Conservation (phyloP, 805 yeast genomes). For the Candida hungchunana region DNA sequence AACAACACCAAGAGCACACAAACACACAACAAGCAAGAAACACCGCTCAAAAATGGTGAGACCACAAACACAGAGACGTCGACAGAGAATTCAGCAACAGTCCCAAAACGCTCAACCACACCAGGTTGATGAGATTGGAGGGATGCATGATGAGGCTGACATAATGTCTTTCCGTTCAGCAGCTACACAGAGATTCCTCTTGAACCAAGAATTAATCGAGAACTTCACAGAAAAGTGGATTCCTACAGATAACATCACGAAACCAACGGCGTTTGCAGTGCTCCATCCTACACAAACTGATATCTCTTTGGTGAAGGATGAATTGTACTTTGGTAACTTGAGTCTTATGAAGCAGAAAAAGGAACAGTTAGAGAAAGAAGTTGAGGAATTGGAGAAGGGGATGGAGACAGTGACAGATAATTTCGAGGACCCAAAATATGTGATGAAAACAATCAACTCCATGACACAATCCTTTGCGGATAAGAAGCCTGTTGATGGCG, state of each 20-base stretch:
- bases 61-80: slow-evolving; percentile 23
- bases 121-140: slow-evolving; percentile 21
- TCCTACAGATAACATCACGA: slow-evolving; percentile 41
- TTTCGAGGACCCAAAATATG: slow-evolving; percentile 2
- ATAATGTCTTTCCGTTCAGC: slow-evolving; percentile 44
- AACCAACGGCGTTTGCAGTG: slow-evolving; percentile 32
- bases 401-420: slow-evolving; percentile 3
- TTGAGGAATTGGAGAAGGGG: slow-evolving; percentile 13
- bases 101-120: slow-evolving; percentile 12
- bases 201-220: slow-evolving; percentile 48
- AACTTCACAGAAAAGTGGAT: slow-evolving; percentile 42
- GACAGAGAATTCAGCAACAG: slow-evolving; percentile 21
- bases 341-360: slow-evolving; percentile 22
- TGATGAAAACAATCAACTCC: slow-evolving; percentile 9
- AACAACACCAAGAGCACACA: slow-evolving; percentile 1
- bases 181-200: slow-evolving; percentile 39
- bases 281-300: slow-evolving; percentile 17
- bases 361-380: slow-evolving; percentile 16
- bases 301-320: slow-evolving; percentile 15
- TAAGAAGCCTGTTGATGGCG: slow-evolving; percentile 3
- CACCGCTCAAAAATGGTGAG: slow-evolving; percentile 19
- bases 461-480: slow-evolving; percentile 13
- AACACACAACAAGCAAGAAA: no score
- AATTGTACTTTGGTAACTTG: slow-evolving; percentile 25
- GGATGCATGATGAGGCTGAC: slow-evolving; percentile 49